phyloP scores from a whole-genome alignment of 495 filamentous ascomycete genomes.

The Parathielavia appendiculata region DNA sequence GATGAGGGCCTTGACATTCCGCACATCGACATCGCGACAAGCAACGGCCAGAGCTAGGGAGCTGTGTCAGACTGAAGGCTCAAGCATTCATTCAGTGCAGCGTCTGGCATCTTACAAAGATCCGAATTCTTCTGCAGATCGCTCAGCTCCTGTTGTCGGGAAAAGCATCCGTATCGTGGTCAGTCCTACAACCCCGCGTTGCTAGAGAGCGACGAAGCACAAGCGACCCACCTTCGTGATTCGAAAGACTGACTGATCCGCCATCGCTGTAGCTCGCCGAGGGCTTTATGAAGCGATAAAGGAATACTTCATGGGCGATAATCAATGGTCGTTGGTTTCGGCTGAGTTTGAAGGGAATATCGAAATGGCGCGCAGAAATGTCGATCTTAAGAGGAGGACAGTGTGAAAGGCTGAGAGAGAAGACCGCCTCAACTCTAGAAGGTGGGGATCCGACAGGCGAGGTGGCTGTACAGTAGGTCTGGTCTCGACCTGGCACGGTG shows the following conservation, averaged over 20 bases:
- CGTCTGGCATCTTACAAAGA: constrained; percentile 56
- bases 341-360: background rate
- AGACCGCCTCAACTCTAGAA: no score
- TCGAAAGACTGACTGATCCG: constrained; percentile 79
- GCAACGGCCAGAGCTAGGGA: constrained; percentile 72
- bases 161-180: constrained; percentile 26
- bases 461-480: no score
- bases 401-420: background rate
- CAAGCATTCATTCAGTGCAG: background rate
- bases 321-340: background rate
- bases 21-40: constrained; percentile 79
- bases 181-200: constrained; percentile 35
- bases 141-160: constrained; percentile 60
- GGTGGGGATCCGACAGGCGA: no score
- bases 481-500: no score
- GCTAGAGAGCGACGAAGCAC: constrained; percentile 15
- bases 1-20: constrained; percentile 81
- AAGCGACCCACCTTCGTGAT: constrained; percentile 63
- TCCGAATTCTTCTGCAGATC: constrained; percentile 77
- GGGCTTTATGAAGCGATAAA: background rate
- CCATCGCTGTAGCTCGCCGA: constrained; percentile 47
- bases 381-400: background rate
- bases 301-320: background rate
- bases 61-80: constrained; percentile 7
- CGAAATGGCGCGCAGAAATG: background rate